A percentile compares a stretch with the other conserved stretches of the same genome.
Conservation (phyloP, 768 basidiomycete genomes). For the Termitomyces sp. region DNA sequence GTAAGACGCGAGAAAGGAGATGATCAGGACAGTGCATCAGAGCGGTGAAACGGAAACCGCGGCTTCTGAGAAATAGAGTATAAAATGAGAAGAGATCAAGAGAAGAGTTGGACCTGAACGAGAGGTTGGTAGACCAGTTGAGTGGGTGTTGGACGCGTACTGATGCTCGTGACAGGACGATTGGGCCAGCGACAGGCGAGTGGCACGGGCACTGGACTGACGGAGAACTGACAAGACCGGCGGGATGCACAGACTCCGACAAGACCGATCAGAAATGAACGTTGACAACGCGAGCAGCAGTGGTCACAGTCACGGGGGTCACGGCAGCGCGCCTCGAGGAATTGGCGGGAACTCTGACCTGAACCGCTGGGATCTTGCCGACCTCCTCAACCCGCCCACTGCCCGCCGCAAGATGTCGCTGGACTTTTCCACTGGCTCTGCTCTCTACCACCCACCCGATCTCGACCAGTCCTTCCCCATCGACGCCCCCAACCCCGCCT, state of each 20-base stretch:
- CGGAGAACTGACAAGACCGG: conserved; percentile 10
- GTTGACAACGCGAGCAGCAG: conserved; percentile 20
- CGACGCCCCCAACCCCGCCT: conserved; percentile 32
- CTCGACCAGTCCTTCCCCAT: conserved; percentile 49
- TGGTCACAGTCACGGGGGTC: conserved; percentile 20
- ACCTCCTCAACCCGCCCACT: conserved; percentile 38
- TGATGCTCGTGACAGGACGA: not conserved
- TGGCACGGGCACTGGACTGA: not conserved
- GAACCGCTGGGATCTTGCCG: conserved; percentile 35
- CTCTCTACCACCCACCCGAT: conserved; percentile 49
- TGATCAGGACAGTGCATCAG: not conserved
- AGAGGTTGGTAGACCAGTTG: not conserved
- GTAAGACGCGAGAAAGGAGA: conserved; percentile 18
- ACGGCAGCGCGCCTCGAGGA: conserved; percentile 27
- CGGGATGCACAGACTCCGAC: conserved; percentile 37
- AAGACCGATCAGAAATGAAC: conserved; percentile 50
- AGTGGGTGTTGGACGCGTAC: not conserved
- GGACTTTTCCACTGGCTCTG: conserved; percentile 40
- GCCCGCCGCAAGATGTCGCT: conserved; percentile 40
- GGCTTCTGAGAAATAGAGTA: conserved; percentile 13
- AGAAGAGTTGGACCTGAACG: not conserved
- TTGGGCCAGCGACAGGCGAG: not conserved
- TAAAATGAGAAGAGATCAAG: not conserved
- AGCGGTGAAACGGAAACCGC: conserved; percentile 11
- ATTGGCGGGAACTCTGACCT: conserved; percentile 26